Percentiles rank a stretch among this genome's conserved stretches.
These are phyloP conservation scores for Colletotrichum lupini DNA, from an alignment of 2,329 filamentous ascomycete species.

Conservation along the genomic window DNA sequence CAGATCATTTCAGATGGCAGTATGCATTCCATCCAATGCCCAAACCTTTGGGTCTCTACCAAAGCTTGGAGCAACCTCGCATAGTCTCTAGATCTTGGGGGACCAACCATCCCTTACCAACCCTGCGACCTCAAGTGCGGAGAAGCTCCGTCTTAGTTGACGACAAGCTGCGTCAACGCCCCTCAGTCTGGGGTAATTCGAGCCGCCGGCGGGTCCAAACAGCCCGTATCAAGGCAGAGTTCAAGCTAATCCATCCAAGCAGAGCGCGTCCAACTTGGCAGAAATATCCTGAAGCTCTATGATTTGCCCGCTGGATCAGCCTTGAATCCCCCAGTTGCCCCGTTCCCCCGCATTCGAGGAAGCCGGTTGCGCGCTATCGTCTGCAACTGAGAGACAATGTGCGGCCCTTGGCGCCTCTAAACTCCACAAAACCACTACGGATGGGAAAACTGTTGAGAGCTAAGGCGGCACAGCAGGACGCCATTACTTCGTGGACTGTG, in stretches of 20 bases:
- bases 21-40: not conserved
- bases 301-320: conserved; percentile 18
- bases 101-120: not conserved
- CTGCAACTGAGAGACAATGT: conserved; percentile 20
- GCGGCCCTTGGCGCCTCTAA: conserved; percentile 11
- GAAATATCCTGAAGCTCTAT: not conserved
- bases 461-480: not conserved
- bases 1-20: too few relatives aligned
- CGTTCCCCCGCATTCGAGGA: not conserved
- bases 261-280: not conserved
- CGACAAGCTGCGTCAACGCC: not conserved
- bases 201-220: conserved; percentile 23
- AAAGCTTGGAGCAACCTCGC: not conserved
- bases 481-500: not conserved
- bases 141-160: conserved; percentile 2
- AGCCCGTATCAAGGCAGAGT: conserved; percentile 7
- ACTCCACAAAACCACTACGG: not conserved
- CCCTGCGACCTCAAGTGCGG: conserved; percentile 23
- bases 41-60: not conserved
- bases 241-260: not conserved
- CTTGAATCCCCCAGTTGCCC: not conserved
- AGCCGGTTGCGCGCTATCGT: conserved; percentile 4
- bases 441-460: conserved; percentile 13
- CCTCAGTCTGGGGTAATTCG: conserved; percentile 27
- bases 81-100: not conserved